Percentiles rank a stretch among this genome's conserved stretches.
These are phyloP conservation scores for Starmerella davenportii DNA, from an alignment of 805 yeast species.

Conservation along the genomic window DNA sequence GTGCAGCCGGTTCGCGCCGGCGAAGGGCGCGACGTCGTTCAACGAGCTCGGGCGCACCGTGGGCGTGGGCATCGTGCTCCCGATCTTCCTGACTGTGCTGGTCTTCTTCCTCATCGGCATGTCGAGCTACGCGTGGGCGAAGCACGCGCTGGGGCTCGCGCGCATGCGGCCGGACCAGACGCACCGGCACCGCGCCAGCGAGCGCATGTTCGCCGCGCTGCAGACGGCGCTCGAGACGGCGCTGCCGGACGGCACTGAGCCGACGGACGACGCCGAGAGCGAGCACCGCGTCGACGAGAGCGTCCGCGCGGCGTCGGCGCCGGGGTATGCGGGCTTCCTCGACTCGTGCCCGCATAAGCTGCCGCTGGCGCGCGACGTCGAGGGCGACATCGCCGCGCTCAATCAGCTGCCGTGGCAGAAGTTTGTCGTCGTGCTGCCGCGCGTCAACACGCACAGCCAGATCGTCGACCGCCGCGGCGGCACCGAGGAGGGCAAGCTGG, in stretches of 20 bases:
- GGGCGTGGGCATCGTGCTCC: not conserved
- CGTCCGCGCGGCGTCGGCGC: not conserved
- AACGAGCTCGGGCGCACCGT: too few species aligned
- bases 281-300: not conserved
- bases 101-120: slow-evolving; percentile 1
- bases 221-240: not conserved
- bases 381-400: slow-evolving; percentile 26
- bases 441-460: slow-evolving; percentile 71
- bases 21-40: not conserved
- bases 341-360: slow-evolving; percentile 2
- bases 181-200: not conserved
- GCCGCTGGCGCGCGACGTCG: slow-evolving; percentile 1
- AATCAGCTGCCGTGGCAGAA: slow-evolving; percentile 59
- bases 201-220: not conserved
- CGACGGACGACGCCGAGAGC: not conserved
- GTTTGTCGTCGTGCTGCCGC: slow-evolving; percentile 50
- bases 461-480: slow-evolving; percentile 45
- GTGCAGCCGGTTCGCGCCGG: not conserved
- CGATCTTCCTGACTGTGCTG: slow-evolving; percentile 3
- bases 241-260: not conserved
- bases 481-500: slow-evolving; percentile 19
- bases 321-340: slow-evolving; percentile 7
- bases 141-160: not conserved
- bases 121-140: not conserved
- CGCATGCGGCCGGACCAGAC: not conserved